phyloP scores from a whole-genome alignment of 2,329 filamentous ascomycete species.

The Thelonectria discophora region DNA sequence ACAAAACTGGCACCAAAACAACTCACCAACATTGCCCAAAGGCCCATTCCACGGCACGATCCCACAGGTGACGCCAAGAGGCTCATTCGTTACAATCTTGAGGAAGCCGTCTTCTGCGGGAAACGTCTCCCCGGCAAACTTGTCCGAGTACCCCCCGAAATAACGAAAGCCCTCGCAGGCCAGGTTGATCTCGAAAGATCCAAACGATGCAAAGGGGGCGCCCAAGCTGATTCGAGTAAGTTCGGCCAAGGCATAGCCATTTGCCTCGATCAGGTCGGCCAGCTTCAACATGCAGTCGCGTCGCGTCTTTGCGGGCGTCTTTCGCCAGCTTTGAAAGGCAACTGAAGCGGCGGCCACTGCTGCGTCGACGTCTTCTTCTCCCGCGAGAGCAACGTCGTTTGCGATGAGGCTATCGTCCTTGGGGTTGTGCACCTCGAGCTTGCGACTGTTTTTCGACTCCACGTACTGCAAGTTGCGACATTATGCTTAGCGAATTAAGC shows the following conservation, averaged over 20 bases:
- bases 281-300: slow-evolving; percentile 54
- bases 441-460: slow-evolving; percentile 55
- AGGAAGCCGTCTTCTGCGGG: slow-evolving; percentile 35
- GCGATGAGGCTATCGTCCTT: slow-evolving; percentile 58
- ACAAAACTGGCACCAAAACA: neutral
- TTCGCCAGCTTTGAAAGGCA: slow-evolving; percentile 56
- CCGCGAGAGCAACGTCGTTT: slow-evolving; percentile 57
- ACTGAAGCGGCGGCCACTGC: slow-evolving; percentile 56
- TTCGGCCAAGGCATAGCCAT: slow-evolving; percentile 47
- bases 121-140: slow-evolving; percentile 38
- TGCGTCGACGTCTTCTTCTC: slow-evolving; percentile 55
- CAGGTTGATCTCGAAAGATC: slow-evolving; percentile 52
- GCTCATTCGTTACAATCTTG: slow-evolving; percentile 37
- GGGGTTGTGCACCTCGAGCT: slow-evolving; percentile 59
- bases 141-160: slow-evolving; percentile 38
- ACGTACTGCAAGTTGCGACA: slow-evolving; percentile 42
- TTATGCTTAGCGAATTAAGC: neutral
- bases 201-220: slow-evolving; percentile 54
- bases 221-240: slow-evolving; percentile 58
- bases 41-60: slow-evolving; percentile 52
- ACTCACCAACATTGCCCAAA: slow-evolving; percentile 45
- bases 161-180: slow-evolving; percentile 49
- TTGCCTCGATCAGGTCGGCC: slow-evolving; percentile 52
- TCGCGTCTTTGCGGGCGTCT: slow-evolving; percentile 48
- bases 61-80: slow-evolving; percentile 45